Conservation (phyloP, 306 rosid genomes). For the Quercus dentata region DNA sequence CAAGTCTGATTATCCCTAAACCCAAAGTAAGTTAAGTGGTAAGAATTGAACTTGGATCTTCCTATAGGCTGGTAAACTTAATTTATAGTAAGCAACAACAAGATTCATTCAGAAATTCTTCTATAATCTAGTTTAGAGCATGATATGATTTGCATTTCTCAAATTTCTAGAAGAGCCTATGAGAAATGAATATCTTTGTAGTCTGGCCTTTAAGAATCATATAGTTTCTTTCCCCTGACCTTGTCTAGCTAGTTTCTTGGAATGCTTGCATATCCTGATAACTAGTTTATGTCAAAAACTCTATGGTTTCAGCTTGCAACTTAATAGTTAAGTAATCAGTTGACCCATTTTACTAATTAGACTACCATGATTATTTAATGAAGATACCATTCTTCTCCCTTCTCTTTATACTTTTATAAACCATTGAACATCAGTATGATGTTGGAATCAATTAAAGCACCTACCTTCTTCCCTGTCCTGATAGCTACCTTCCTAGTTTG, state of each 20-base stretch:
- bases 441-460: neutral
- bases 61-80: neutral
- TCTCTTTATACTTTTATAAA: too few species aligned
- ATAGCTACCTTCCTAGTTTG: neutral
- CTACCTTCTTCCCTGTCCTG: neutral
- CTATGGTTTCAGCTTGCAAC: neutral
- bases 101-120: neutral
- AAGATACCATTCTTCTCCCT: too few species aligned
- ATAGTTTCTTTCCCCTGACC: neutral
- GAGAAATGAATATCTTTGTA: neutral
- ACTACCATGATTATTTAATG: neutral
- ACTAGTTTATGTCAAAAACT: neutral
- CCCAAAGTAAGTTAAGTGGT: neutral
- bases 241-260: neutral
- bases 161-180: slow-evolving; percentile 2
- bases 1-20: too few species aligned
- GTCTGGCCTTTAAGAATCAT: neutral
- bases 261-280: neutral
- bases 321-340: neutral
- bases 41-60: neutral
- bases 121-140: neutral
- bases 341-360: neutral
- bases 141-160: slow-evolving; percentile 5
- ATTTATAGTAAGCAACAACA: neutral
- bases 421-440: neutral